Conservation (phyloP, 163 green algal genomes). For the Coccomyxa subellipsoidea region DNA sequence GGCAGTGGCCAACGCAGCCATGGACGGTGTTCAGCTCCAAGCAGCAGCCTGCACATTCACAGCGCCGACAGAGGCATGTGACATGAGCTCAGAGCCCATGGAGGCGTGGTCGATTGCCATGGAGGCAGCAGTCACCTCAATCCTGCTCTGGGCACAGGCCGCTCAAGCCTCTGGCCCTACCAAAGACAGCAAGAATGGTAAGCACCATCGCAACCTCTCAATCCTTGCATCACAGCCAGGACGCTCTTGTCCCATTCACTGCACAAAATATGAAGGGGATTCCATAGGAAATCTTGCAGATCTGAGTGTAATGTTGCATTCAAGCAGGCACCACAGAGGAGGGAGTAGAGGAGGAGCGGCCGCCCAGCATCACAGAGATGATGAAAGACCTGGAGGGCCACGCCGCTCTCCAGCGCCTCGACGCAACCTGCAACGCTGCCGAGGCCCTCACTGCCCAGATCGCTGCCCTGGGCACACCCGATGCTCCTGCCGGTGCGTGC, state of each 20-base stretch:
- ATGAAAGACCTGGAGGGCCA: neutral
- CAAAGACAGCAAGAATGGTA: neutral
- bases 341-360: neutral
- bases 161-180: neutral
- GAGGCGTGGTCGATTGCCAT: slow-evolving; percentile 4
- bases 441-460: neutral
- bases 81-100: neutral
- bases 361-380: neutral
- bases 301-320: neutral
- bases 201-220: neutral
- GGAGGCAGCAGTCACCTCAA: slow-evolving; percentile 40
- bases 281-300: neutral
- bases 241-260: too few species aligned
- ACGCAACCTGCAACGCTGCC: neutral
- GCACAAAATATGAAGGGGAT: neutral
- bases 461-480: neutral
- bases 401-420: neutral
- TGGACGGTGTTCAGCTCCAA: neutral
- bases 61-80: neutral
- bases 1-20: neutral
- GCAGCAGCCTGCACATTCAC: neutral
- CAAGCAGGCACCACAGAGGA: neutral
- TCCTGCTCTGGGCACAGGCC: slow-evolving; percentile 71
- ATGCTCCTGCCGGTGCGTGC: neutral
- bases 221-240: neutral